Evolutionary conservation across 2,329 filamentous ascomycete species (phyloP).

Genomic region (Colletotrichum tropicale): DNA sequence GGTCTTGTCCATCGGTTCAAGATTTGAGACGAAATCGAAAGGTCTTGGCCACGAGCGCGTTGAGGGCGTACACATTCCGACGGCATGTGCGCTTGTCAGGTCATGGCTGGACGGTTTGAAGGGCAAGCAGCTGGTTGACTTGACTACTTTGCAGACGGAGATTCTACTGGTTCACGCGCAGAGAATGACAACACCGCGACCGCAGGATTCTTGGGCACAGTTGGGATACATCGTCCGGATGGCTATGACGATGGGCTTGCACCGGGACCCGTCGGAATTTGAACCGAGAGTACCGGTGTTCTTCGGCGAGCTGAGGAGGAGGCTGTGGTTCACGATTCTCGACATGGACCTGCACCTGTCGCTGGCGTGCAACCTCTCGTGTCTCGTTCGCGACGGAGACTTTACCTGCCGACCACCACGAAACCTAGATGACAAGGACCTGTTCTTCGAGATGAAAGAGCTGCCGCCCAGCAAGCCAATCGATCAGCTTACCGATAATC

Average conservation of each 20-base stretch:
- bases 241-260: constrained; percentile 65
- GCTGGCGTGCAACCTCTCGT: constrained; percentile 56
- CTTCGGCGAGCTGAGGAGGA: constrained; percentile 56
- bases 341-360: constrained; percentile 63
- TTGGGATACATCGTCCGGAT: constrained; percentile 60
- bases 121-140: constrained; percentile 57
- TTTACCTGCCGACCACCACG: constrained; percentile 57
- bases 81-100: constrained; percentile 58
- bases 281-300: constrained; percentile 53
- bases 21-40: constrained; percentile 55
- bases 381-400: constrained; percentile 55
- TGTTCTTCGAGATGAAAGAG: constrained; percentile 51
- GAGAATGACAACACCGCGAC: constrained; percentile 51
- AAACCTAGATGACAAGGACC: constrained; percentile 57
- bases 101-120: constrained; percentile 57
- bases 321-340: constrained; percentile 60
- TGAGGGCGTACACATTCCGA: constrained; percentile 61
- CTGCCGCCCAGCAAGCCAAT: constrained; percentile 54
- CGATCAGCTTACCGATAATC: constrained; percentile 56
- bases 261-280: constrained; percentile 61
- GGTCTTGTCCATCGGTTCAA: constrained; percentile 57
- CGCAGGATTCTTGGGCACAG: constrained; percentile 58
- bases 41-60: constrained; percentile 55
- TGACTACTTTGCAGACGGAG: constrained; percentile 58
- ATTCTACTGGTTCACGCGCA: constrained; percentile 57